Conservation (phyloP, 1,139 yeast species). For the Hansenula sp. region DNA sequence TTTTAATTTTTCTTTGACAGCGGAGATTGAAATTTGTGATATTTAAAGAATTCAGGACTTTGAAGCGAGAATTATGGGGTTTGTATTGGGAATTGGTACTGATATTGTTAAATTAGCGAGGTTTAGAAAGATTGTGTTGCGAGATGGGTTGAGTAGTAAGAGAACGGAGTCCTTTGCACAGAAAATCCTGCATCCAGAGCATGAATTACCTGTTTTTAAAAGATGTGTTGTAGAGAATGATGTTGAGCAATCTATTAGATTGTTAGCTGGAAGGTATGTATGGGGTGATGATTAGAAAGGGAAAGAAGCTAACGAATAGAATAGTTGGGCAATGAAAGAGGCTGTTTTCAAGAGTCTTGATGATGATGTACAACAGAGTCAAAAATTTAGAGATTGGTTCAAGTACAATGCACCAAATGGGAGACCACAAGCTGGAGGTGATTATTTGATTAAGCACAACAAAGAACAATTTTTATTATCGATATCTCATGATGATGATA, state of each 20-base stretch:
- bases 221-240: conserved; percentile 15
- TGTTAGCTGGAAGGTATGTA: conserved; percentile 42
- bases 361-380: conserved; percentile 40
- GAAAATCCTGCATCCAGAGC: conserved; percentile 45
- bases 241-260: conserved; percentile 25
- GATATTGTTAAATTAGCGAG: conserved; percentile 54
- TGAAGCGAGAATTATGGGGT: background rate
- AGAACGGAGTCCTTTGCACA: conserved; percentile 38
- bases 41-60: background rate
- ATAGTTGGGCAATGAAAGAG: conserved; percentile 70
- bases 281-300: no score
- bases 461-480: conserved; percentile 50
- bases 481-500: conserved; percentile 64
- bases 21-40: background rate
- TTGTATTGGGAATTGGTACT: conserved; percentile 49
- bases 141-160: conserved; percentile 25
- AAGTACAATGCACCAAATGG: conserved; percentile 35
- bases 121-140: conserved; percentile 39
- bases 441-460: conserved; percentile 24
- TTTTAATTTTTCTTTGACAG: background rate
- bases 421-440: conserved; percentile 36
- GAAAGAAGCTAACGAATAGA: background rate
- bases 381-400: conserved; percentile 62
- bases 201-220: conserved; percentile 40
- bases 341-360: conserved; percentile 65